A percentile compares a stretch with the other conserved stretches of the same genome.
phyloP scores from a whole-genome alignment of 2,329 filamentous ascomycete species.

The Sphaceloma murrayae region DNA sequence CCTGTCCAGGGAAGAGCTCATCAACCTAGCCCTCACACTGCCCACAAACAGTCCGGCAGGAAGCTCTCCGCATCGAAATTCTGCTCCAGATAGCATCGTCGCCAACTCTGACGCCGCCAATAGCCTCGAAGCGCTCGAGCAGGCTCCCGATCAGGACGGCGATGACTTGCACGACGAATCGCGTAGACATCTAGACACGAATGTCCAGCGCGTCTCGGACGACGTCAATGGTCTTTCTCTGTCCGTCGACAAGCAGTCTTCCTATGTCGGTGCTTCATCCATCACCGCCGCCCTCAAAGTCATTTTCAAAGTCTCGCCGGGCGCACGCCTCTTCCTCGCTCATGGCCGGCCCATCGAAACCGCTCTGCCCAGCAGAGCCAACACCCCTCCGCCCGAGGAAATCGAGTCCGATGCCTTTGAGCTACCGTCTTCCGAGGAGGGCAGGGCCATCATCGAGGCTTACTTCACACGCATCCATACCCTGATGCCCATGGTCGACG shows the following conservation, averaged over 20 bases:
- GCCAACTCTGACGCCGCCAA: conserved; percentile 40
- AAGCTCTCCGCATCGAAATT: conserved; percentile 25
- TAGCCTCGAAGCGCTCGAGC: conserved; percentile 54
- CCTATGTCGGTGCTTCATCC: conserved; percentile 27
- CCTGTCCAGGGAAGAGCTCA: conserved; percentile 36
- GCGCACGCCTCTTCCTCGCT: conserved; percentile 23
- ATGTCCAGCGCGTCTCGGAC: conserved; percentile 34
- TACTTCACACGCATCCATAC: conserved; percentile 28
- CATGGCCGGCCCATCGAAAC: conserved; percentile 21
- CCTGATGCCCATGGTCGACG: conserved; percentile 29
- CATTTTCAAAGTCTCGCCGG: conserved; percentile 26
- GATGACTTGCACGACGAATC: conserved; percentile 54
- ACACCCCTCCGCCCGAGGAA: conserved; percentile 22
- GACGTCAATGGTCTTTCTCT: conserved; percentile 28
- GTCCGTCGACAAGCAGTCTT: conserved; percentile 26
- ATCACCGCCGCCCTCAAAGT: conserved; percentile 29
- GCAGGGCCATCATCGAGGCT: conserved; percentile 25
- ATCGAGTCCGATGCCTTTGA: conserved; percentile 19
- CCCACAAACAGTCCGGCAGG: conserved; percentile 31
- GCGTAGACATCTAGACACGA: conserved; percentile 29
- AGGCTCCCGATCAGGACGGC: conserved; percentile 55
- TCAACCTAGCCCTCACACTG: conserved; percentile 36
- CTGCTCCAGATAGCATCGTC: conserved; percentile 4
- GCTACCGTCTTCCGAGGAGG: conserved; percentile 22
- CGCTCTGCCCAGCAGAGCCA: conserved; percentile 23